Evolutionary conservation across 371 early-diverging fungal species (phyloP).

Genomic region (Haplosporangium sp.): DNA sequence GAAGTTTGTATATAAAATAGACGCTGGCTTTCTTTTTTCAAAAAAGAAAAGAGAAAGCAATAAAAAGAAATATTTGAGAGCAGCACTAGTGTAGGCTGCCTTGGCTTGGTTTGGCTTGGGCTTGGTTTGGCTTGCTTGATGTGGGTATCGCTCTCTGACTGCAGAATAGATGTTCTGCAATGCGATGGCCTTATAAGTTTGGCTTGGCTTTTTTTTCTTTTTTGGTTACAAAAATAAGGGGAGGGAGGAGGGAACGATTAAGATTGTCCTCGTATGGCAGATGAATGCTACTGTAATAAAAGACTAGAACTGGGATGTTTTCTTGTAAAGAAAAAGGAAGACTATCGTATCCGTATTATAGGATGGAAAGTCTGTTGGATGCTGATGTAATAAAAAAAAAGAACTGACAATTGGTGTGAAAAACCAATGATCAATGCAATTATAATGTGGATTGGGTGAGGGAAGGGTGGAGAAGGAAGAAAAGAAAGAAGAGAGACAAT

Average conservation of each 20-base stretch:
- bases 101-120: neutral
- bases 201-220: slow-evolving; percentile 3
- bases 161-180: slow-evolving; percentile 5
- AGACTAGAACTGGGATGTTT: slow-evolving; percentile 9
- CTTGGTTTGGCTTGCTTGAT: neutral
- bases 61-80: slow-evolving; percentile 2
- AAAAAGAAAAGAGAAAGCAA: slow-evolving; percentile 6
- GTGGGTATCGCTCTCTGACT: neutral
- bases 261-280: slow-evolving; percentile 33
- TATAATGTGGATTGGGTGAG: neutral
- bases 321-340: slow-evolving; percentile 33
- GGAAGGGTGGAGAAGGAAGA: slow-evolving; percentile 3
- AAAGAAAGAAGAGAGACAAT: slow-evolving; percentile 9
- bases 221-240: slow-evolving; percentile 15
- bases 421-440: neutral
- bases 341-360: slow-evolving; percentile 46
- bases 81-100: slow-evolving; percentile 1
- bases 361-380: slow-evolving; percentile 32
- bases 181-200: neutral
- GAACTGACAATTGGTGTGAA: neutral
- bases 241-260: slow-evolving; percentile 12
- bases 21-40: neutral
- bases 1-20: neutral
- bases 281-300: slow-evolving; percentile 8
- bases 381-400: neutral